Conservation (phyloP, 306 rosid species). For the Hylodesmum podocarpum region DNA sequence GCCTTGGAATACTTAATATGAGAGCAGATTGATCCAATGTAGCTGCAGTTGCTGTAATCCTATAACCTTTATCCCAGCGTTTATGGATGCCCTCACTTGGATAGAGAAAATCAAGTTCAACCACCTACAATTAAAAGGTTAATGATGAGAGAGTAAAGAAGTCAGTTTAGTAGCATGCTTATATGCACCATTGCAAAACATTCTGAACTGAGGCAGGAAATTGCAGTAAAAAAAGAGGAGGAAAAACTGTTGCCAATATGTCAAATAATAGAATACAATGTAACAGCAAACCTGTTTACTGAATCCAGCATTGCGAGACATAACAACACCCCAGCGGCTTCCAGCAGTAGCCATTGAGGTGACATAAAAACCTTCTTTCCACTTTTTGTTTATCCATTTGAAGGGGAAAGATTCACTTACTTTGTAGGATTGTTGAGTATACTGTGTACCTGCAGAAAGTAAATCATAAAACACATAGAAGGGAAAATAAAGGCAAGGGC, state of each 20-base stretch:
- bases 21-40: conserved; percentile 97
- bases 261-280: neutral
- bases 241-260: neutral
- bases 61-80: conserved; percentile 89
- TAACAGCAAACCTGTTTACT: conserved; percentile 75
- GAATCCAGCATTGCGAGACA: conserved; percentile 97
- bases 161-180: neutral
- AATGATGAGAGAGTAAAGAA: neutral
- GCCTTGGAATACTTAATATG: conserved; percentile 84
- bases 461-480: neutral
- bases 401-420: conserved; percentile 98
- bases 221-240: neutral
- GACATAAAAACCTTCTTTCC: conserved; percentile 98
- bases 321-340: conserved; percentile 93
- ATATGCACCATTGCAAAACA: neutral
- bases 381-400: conserved; percentile 97
- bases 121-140: conserved; percentile 52
- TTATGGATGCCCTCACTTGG: conserved; percentile 98
- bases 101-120: conserved; percentile 96
- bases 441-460: conserved; percentile 68
- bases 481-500: neutral
- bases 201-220: neutral
- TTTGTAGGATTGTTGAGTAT: conserved; percentile 96
- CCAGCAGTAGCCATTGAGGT: conserved; percentile 99
- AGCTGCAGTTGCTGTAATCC: conserved; percentile 94